A percentile compares a stretch with the other conserved stretches of the same genome.
phyloP scores from a whole-genome alignment of 1,284 basidiomycete genomes.

The Dichomitus squalens region DNA sequence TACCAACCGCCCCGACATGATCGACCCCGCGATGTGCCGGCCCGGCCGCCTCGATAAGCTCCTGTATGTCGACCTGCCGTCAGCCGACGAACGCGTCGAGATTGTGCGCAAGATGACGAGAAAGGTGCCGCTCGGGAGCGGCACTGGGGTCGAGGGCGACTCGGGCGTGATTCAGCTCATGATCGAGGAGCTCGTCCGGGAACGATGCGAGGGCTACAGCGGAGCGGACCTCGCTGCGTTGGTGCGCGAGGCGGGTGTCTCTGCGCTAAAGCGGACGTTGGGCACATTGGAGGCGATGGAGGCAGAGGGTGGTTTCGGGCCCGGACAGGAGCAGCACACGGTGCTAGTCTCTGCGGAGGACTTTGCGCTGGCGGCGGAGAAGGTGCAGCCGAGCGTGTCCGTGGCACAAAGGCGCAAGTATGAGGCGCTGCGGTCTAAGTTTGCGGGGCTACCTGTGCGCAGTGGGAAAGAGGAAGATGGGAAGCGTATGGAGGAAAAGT shows the following conservation, averaged over 20 bases:
- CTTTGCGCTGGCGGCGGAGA: conserved; percentile 77
- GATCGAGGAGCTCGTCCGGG: conserved; percentile 54
- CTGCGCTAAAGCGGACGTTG: conserved; percentile 75
- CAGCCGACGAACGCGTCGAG: conserved; percentile 78
- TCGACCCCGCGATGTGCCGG: conserved; percentile 98
- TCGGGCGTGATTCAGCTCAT: conserved; percentile 31
- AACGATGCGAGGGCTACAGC: conserved; percentile 83
- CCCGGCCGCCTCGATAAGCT: conserved; percentile 96
- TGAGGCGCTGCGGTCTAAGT: conserved; percentile 76
- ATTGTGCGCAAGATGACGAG: conserved; percentile 79
- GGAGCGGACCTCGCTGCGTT: conserved; percentile 89
- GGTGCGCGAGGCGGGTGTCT: conserved; percentile 89
- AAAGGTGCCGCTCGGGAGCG: conserved; percentile 66
- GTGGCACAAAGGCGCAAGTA: conserved; percentile 82
- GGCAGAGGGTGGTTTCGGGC: conserved; percentile 19
- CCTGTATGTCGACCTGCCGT: conserved; percentile 93
- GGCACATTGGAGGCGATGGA: conserved; percentile 66
- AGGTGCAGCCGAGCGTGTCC: conserved; percentile 89
- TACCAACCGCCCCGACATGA: conserved; percentile 99
- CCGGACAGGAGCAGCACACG: conserved; percentile 19
- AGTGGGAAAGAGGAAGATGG: conserved; percentile 40
- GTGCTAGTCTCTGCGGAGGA: conserved; percentile 64
- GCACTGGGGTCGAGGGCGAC: conserved; percentile 22
- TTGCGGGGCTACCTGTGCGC: conserved; percentile 63
- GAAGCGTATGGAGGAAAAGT: neutral